phyloP scores from a whole-genome alignment of 352 stramenopile genomes.

The Elongisporangium senticosum region DNA sequence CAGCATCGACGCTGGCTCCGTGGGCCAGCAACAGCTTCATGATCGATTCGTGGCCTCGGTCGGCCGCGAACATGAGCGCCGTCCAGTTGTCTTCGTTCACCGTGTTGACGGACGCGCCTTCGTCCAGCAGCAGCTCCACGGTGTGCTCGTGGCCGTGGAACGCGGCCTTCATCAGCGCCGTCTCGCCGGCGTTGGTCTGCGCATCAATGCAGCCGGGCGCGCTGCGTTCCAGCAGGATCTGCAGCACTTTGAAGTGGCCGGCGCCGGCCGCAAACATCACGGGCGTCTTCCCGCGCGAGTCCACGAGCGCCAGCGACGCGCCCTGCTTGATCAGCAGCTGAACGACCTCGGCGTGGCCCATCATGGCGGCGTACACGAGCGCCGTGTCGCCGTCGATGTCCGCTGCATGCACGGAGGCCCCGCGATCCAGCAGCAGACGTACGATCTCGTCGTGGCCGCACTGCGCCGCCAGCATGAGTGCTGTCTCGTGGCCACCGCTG shows the following conservation, averaged over 20 bases:
- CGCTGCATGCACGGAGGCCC: neutral
- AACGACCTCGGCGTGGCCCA: conserved; percentile 11
- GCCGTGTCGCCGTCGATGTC: conserved; percentile 4
- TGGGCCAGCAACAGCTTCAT: conserved; percentile 12
- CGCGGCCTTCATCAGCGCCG: conserved; percentile 16
- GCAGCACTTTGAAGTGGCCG: conserved; percentile 11
- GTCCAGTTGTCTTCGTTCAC: conserved; percentile 8
- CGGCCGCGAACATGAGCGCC: conserved; percentile 17
- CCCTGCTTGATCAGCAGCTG: conserved; percentile 13
- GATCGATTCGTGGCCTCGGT: conserved; percentile 11
- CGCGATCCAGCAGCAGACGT: conserved; percentile 3
- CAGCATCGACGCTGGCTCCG: conserved; percentile 15
- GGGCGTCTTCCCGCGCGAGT: conserved; percentile 10
- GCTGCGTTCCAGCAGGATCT: conserved; percentile 10
- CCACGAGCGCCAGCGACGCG: neutral
- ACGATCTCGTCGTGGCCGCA: conserved; percentile 1
- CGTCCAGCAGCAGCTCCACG: conserved; percentile 1
- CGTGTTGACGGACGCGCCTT: conserved; percentile 7
- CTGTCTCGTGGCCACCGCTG: neutral
- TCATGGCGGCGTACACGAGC: conserved; percentile 6
- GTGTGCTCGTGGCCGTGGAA: conserved; percentile 10
- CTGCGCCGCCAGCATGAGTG: neutral
- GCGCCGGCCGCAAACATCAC: conserved; percentile 12
- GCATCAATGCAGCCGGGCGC: conserved; percentile 10
- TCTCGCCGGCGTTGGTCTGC: conserved; percentile 15